Evolutionary conservation across 164 flowering plant genomes (phyloP).

Genomic region (Santalum album): DNA sequence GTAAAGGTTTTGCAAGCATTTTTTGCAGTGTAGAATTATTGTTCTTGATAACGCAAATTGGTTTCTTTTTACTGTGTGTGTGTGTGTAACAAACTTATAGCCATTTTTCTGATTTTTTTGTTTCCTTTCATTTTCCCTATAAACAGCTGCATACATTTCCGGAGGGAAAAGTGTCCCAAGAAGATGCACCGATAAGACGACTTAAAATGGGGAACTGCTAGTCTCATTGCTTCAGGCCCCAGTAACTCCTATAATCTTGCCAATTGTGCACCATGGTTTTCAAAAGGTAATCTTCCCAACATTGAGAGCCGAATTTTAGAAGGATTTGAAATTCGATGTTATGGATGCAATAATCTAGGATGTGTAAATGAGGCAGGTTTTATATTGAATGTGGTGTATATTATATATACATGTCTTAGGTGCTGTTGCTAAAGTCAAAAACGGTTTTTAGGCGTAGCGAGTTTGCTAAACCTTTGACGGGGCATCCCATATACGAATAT

Average conservation of each 20-base stretch:
- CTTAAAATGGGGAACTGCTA: conserved; percentile 99
- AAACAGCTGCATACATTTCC: conserved; percentile 92
- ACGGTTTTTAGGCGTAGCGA: no score
- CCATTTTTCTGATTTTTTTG: conserved; percentile 1
- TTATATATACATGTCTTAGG: no score
- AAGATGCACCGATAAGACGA: conserved; percentile 62
- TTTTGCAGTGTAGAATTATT: no score
- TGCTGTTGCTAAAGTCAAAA: no score
- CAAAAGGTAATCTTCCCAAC: conserved; percentile 43
- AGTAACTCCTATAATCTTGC: conserved; percentile 83
- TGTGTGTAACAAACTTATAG: background rate
- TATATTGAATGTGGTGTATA: no score
- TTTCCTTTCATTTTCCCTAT: background rate
- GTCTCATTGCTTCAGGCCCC: conserved; percentile 87
- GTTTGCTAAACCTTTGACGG: no score
- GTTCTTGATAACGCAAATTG: no score
- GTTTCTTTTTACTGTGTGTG: no score
- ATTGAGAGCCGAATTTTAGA: background rate
- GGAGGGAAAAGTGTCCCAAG: conserved; percentile 88
- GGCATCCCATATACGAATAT: no score
- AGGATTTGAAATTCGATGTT: background rate
- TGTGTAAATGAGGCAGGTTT: background rate
- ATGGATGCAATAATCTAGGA: background rate
- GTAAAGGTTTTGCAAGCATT: no score
- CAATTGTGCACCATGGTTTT: conserved; percentile 83